These are phyloP conservation scores for Candida pseudoviswanathii DNA, from an alignment of 1,139 yeast species.

Conservation along the genomic window DNA sequence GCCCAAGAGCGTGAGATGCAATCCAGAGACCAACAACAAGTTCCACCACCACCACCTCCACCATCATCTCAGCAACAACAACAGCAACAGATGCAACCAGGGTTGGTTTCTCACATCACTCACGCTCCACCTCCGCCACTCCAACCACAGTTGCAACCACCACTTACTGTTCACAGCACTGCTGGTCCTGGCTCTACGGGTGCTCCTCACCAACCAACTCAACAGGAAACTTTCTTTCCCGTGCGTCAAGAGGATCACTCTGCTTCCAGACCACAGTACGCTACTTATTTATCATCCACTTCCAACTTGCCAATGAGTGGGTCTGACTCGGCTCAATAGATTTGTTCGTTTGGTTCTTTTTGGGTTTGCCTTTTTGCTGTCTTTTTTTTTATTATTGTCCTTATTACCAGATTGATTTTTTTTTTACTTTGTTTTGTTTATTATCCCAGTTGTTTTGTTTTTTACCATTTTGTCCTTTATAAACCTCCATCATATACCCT, in stretches of 20 bases:
- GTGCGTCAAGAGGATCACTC: conserved; percentile 6
- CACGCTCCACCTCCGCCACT: conserved; percentile 1
- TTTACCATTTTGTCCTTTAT: background rate
- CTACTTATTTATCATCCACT: conserved; percentile 7
- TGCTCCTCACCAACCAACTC: background rate
- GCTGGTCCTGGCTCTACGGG: background rate
- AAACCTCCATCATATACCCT: conserved; percentile 4
- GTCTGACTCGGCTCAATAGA: conserved; percentile 3
- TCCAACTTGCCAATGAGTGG: conserved; percentile 7
- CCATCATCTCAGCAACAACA: background rate
- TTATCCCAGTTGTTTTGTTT: background rate
- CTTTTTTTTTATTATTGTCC: background rate
- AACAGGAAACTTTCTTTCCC: conserved; percentile 4
- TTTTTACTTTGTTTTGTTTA: background rate
- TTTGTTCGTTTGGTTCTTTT: background rate
- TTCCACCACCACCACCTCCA: no score
- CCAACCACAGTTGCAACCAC: conserved; percentile 1
- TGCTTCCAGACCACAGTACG: conserved; percentile 3
- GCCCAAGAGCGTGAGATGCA: conserved; percentile 9
- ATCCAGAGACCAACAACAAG: conserved; percentile 4
- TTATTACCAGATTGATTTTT: background rate
- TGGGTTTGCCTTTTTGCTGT: background rate
- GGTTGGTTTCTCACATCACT: background rate
- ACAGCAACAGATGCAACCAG: background rate
- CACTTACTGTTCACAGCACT: background rate